These are phyloP conservation scores for Otatea glauca DNA, from an alignment of 176 grass and related monocot genomes.

Conservation along the genomic window DNA sequence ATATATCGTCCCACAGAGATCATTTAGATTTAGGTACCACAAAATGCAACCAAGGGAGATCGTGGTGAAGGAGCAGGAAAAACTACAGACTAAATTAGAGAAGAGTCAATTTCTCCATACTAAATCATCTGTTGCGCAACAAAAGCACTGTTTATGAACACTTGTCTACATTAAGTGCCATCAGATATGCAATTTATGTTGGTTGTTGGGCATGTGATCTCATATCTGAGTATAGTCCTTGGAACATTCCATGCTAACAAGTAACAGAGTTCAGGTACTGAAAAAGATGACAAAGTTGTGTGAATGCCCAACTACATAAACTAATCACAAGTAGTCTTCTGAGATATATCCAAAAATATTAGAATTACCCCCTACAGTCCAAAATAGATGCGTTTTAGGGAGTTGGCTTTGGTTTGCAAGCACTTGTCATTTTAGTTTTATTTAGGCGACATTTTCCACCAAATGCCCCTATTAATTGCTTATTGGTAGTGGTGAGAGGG, in stretches of 20 bases:
- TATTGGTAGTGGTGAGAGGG: background rate
- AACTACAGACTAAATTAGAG: background rate
- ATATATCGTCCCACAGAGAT: background rate
- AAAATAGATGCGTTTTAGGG: background rate
- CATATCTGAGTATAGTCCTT: background rate
- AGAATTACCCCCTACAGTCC: background rate
- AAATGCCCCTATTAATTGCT: background rate
- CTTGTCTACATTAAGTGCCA: background rate
- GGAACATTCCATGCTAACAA: background rate
- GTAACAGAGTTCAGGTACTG: too few relatives aligned
- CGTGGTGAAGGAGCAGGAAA: background rate
- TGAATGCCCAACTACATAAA: background rate
- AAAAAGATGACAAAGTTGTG: too few relatives aligned
- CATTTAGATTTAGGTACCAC: background rate
- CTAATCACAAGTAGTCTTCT: background rate
- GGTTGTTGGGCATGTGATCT: background rate
- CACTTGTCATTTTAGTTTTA: background rate
- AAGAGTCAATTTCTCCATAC: background rate
- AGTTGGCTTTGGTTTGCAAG: conserved; percentile 18
- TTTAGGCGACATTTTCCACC: background rate
- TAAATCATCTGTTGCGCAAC: background rate
- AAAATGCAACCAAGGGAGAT: background rate
- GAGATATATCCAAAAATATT: background rate
- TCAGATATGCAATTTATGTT: conserved; percentile 8
- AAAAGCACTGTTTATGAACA: background rate